Evolutionary conservation across 306 rosid genomes (phyloP).

Genomic region (Prosopis cineraria): DNA sequence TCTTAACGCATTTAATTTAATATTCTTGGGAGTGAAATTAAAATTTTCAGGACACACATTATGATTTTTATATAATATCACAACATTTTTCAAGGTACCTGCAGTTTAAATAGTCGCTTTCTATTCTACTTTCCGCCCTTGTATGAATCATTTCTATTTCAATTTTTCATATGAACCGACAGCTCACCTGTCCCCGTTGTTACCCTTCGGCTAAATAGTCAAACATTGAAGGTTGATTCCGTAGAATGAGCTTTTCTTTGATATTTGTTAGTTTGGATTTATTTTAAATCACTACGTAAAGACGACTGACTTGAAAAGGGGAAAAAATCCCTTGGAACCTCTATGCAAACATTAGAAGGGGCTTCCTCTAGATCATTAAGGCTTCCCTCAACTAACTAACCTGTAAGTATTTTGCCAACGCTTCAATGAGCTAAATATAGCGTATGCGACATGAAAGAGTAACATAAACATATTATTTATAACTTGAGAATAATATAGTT

Average conservation of each 20-base stretch:
- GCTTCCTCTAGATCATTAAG: not conserved
- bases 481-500: not conserved
- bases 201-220: no score
- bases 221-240: no score
- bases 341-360: not conserved
- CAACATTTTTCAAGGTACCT: not conserved
- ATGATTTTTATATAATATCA: not conserved
- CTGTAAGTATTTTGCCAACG: not conserved
- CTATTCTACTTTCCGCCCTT: not conserved
- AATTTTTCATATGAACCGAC: no score
- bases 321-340: not conserved
- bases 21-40: not conserved
- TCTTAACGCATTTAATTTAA: no score
- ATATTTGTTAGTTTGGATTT: no score
- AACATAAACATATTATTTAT: not conserved
- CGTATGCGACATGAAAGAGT: not conserved
- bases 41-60: not conserved
- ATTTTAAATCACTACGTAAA: no score
- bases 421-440: not conserved
- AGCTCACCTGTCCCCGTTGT: not conserved
- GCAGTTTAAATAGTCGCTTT: not conserved
- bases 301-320: no score
- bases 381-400: not conserved
- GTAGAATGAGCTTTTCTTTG: no score
- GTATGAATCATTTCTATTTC: not conserved